A percentile compares a stretch with the other conserved stretches of the same genome.
phyloP scores from a whole-genome alignment of 495 filamentous ascomycete species.

The Penicillium cinerascens region DNA sequence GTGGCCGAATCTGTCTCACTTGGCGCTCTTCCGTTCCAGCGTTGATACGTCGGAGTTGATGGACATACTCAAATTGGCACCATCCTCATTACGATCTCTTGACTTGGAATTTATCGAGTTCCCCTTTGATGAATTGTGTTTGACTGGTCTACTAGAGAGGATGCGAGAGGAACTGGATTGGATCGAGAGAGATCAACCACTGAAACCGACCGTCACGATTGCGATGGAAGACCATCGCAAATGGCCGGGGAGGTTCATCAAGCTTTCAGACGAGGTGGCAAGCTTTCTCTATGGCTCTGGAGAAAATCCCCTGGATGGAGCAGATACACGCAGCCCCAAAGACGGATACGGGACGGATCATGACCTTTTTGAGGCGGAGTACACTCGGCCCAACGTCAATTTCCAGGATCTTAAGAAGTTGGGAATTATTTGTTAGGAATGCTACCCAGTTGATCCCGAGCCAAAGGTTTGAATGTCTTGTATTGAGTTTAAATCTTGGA shows the following conservation, averaged over 20 bases:
- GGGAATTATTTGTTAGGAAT: constrained; percentile 5
- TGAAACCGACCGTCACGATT: constrained; percentile 12
- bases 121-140: constrained; percentile 4
- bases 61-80: constrained; percentile 2
- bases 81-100: constrained; percentile 9
- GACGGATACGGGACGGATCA: constrained; percentile 5
- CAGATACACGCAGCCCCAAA: constrained; percentile 7
- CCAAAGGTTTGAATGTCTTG: neutral
- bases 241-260: constrained; percentile 9
- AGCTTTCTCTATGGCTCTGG: constrained; percentile 16
- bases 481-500: too few species aligned
- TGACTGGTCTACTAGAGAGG: constrained; percentile 15
- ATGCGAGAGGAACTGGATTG: constrained; percentile 15
- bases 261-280: constrained; percentile 13
- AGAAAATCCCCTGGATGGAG: constrained; percentile 11
- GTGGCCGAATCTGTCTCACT: constrained; percentile 11
- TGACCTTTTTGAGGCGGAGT: constrained; percentile 15
- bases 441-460: neutral
- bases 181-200: constrained; percentile 9
- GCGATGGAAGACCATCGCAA: constrained; percentile 5
- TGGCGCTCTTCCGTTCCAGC: constrained; percentile 1
- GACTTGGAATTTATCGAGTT: constrained; percentile 12
- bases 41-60: constrained; percentile 9
- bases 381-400: constrained; percentile 16
- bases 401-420: constrained; percentile 1